A percentile compares a stretch with the other conserved stretches of the same genome.
These are phyloP conservation scores for Phylloporus sp. DNA, from an alignment of 1,284 basidiomycete genomes.

Conservation along the genomic window DNA sequence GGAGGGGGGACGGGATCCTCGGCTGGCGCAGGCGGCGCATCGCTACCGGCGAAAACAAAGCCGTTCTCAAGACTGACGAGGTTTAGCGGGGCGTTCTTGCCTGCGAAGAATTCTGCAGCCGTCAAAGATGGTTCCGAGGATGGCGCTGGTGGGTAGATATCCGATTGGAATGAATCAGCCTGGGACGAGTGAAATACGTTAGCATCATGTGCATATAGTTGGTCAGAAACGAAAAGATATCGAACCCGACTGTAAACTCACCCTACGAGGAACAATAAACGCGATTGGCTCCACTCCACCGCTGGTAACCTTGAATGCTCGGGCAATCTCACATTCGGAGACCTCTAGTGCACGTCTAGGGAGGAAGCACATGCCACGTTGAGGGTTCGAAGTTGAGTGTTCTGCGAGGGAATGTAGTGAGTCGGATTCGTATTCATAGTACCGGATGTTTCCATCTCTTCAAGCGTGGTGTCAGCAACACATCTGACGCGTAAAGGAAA, in stretches of 20 bases:
- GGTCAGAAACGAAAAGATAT: no score
- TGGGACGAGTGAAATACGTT: constrained; percentile 32
- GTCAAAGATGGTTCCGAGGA: constrained; percentile 81
- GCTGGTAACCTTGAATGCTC: constrained; percentile 90
- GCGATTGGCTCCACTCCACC: constrained; percentile 84
- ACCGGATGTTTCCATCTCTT: constrained; percentile 90
- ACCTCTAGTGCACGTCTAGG: constrained; percentile 90
- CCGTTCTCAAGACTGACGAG: constrained; percentile 45
- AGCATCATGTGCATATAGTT: not conserved
- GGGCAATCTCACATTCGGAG: constrained; percentile 92
- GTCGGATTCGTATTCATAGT: constrained; percentile 95
- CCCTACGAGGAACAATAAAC: constrained; percentile 93
- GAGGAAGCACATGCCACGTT: constrained; percentile 96
- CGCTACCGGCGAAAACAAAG: not conserved
- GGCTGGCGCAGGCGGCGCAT: not conserved
- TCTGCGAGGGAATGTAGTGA: constrained; percentile 82
- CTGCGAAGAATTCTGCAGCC: constrained; percentile 87
- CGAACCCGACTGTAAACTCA: no score
- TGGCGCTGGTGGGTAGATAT: constrained; percentile 93
- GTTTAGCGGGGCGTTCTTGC: constrained; percentile 78
- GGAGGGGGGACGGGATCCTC: not conserved
- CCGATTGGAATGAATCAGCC: constrained; percentile 89
- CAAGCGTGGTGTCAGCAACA: constrained; percentile 19
- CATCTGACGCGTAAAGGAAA: constrained; percentile 18
- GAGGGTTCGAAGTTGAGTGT: constrained; percentile 90